phyloP scores from a whole-genome alignment of 2,329 filamentous ascomycete species.

The Pseudogymnoascus sp. region DNA sequence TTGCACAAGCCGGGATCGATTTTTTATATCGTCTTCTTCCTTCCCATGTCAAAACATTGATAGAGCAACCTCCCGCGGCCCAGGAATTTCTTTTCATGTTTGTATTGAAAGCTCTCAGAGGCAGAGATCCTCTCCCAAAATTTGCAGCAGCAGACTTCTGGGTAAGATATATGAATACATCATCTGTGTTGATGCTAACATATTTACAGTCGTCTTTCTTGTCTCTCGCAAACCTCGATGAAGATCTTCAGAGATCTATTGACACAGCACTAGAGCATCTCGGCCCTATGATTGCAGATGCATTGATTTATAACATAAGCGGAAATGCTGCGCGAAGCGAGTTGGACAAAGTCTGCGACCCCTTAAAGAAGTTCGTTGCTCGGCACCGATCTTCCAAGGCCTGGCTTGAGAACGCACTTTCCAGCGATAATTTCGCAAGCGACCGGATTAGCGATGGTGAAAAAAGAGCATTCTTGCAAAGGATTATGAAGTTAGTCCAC shows the following conservation, averaged over 20 bases:
- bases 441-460: slow-evolving; percentile 50
- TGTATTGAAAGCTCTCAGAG: slow-evolving; percentile 59
- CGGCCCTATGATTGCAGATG: slow-evolving; percentile 51
- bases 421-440: slow-evolving; percentile 42
- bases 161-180: slow-evolving; percentile 37
- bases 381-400: slow-evolving; percentile 45
- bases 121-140: slow-evolving; percentile 68
- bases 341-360: slow-evolving; percentile 61
- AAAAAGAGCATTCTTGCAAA: slow-evolving; percentile 57
- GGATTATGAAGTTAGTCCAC: slow-evolving; percentile 49
- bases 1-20: slow-evolving; percentile 66
- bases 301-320: slow-evolving; percentile 56
- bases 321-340: slow-evolving; percentile 64
- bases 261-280: slow-evolving; percentile 47
- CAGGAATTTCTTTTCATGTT: slow-evolving; percentile 65
- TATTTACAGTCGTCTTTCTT: slow-evolving; percentile 43
- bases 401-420: slow-evolving; percentile 56
- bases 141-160: slow-evolving; percentile 66
- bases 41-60: slow-evolving; percentile 52
- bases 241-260: slow-evolving; percentile 34
- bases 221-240: slow-evolving; percentile 30
- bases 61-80: slow-evolving; percentile 46
- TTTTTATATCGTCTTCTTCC: slow-evolving; percentile 57
- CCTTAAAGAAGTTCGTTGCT: slow-evolving; percentile 58
- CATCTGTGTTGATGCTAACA: slow-evolving; percentile 10